Evolutionary conservation across 1,139 yeast species (phyloP).

Genomic region (Nakaseomyces nivariensis): DNA sequence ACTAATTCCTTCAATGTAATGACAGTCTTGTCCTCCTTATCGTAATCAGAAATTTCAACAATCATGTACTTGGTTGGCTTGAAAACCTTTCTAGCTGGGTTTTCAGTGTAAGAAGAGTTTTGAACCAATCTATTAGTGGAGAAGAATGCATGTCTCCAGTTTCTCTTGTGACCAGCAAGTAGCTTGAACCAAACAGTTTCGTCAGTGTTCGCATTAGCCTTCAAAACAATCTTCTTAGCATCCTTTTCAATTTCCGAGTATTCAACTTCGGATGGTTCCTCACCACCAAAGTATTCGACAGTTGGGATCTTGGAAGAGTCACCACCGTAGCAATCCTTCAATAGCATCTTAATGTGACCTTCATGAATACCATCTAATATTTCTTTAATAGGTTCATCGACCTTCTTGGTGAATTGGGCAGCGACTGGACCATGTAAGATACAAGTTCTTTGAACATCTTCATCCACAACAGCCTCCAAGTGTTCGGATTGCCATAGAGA

Average conservation of each 20-base stretch:
- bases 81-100: conserved; percentile 72
- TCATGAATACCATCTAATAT: conserved; percentile 83
- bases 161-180: conserved; percentile 67
- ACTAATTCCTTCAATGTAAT: conserved; percentile 61
- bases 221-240: conserved; percentile 34
- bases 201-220: conserved; percentile 43
- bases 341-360: conserved; percentile 68
- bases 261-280: conserved; percentile 35
- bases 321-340: conserved; percentile 60
- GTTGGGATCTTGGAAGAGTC: conserved; percentile 68
- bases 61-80: conserved; percentile 51
- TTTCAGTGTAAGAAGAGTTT: conserved; percentile 66
- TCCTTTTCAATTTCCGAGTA: conserved; percentile 24
- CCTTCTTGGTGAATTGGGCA: conserved; percentile 79
- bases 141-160: conserved; percentile 90
- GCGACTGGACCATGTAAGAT: conserved; percentile 98
- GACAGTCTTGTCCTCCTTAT: conserved; percentile 44
- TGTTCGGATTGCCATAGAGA: conserved; percentile 98
- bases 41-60: conserved; percentile 51
- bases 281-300: conserved; percentile 83
- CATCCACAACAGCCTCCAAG: conserved; percentile 89
- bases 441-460: conserved; percentile 97
- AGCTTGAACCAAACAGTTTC: conserved; percentile 62
- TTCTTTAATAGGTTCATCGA: conserved; percentile 85
- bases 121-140: conserved; percentile 75